Conservation (phyloP, 2,329 filamentous ascomycete species). For the Coniochaeta sp. region DNA sequence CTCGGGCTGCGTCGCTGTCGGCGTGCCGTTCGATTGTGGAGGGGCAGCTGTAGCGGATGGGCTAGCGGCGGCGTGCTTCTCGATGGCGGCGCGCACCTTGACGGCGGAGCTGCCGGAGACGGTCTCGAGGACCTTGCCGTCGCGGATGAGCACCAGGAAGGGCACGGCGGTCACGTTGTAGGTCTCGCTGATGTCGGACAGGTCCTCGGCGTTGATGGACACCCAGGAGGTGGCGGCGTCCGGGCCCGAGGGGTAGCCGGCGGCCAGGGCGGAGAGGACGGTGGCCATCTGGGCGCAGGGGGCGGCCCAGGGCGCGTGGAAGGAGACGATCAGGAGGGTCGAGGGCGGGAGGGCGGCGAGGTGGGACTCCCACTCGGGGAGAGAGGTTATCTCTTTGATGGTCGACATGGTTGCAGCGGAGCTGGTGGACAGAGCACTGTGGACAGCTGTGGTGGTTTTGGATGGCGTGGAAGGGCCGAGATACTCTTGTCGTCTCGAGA, state of each 20-base stretch:
- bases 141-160: constrained; percentile 76
- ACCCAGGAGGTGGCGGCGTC: constrained; percentile 74
- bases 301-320: constrained; percentile 94
- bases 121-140: constrained; percentile 69
- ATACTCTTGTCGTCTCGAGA: not conserved
- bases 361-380: constrained; percentile 65
- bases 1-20: constrained; percentile 32
- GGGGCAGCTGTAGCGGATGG: not conserved
- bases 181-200: constrained; percentile 82
- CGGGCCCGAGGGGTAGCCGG: constrained; percentile 69
- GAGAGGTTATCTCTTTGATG: constrained; percentile 68
- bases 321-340: constrained; percentile 79
- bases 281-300: constrained; percentile 92
- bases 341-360: constrained; percentile 58
- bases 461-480: not conserved
- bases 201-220: constrained; percentile 87
- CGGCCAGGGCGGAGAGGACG: constrained; percentile 77
- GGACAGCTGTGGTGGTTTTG: not conserved
- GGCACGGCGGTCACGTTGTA: constrained; percentile 95
- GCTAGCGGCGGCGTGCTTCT: constrained; percentile 63
- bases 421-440: not conserved
- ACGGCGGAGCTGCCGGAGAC: constrained; percentile 85
- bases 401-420: constrained; percentile 53
- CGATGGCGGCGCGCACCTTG: constrained; percentile 79
- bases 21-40: constrained; percentile 23